Base-by-base conservation (phyloP, 1,284 basidiomycete genomes). In the Veloporphyrellus conicus region DNA sequence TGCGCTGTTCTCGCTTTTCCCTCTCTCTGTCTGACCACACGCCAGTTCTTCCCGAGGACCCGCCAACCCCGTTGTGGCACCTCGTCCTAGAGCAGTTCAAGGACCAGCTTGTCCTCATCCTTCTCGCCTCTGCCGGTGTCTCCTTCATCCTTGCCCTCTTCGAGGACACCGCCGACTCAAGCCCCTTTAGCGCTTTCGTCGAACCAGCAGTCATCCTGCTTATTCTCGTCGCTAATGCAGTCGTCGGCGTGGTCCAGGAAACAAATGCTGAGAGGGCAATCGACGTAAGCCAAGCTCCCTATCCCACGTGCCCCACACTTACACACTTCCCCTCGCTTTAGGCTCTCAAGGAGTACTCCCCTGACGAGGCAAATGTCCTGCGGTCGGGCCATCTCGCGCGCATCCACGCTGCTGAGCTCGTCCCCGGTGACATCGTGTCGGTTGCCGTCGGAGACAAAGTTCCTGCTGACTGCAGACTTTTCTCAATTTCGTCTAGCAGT, bases 41-140 rank as follows among this genome's bases (percentile, higher is more conserved):
- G 51, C 5, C 64, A 94, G 90, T 88, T 64, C 76, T 97, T 12
- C 91, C 93, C 14, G 93, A 96, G 61, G 87, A 94, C 14, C 84
- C 89, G 0, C 74, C 90, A 1, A 96, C 93, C 4, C 92, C 95
- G 4, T 68, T 99, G 36, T 93, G 91, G 89, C 81, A 90, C 61
- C 82, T 98, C 52, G 90, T 99, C 52, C 77, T 99, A 18, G 93
- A 95, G 58, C 95, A 99, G 72, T 99, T 99, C 78, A 88, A 96
- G 74, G 93, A 97, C 71, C 91, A 94, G 70, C 82, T 97, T 20
- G 93, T 95, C 19, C 82, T 97, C 52, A 96, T 97, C 63, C 79
- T 97, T 22, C 84, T 97, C 36, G 91, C 80, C 3, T 95, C 92
- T 6, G 93, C 93, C 14, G 82, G 90, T 41, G 78, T 96, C 53